A percentile compares a stretch with the other conserved stretches of the same genome.
Evolutionary conservation across 1,284 basidiomycete genomes (phyloP).

Genomic region (Coriolopsis trogii): DNA sequence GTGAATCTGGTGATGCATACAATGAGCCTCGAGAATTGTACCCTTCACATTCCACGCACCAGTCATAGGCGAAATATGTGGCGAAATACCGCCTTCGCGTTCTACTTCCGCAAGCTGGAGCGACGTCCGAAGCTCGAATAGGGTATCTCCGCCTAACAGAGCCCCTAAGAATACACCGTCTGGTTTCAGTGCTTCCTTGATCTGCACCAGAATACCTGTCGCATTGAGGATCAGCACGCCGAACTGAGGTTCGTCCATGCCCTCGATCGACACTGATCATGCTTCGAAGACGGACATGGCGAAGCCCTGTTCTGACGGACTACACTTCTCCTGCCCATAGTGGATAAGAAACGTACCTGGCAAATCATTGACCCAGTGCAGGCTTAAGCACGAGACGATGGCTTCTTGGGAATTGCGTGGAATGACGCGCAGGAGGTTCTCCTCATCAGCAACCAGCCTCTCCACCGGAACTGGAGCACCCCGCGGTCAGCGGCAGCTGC

Average conservation of each 20-base stretch:
- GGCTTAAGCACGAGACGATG: slow-evolving; percentile 86
- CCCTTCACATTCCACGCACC: slow-evolving; percentile 47
- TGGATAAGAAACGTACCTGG: no score
- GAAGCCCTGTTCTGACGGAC: no score
- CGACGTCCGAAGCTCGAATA: slow-evolving; percentile 92
- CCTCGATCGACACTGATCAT: no score
- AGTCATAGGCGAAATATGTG: slow-evolving; percentile 96
- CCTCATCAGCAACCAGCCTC: slow-evolving; percentile 79
- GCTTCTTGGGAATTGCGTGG: slow-evolving; percentile 85
- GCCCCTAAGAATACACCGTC: slow-evolving; percentile 96
- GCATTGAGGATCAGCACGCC: no score
- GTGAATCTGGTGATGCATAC: slow-evolving; percentile 63
- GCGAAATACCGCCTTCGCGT: slow-evolving; percentile 93
- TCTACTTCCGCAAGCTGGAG: slow-evolving; percentile 95
- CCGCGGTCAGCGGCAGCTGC: not conserved
- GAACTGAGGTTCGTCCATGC: no score
- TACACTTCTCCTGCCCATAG: no score
- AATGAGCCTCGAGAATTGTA: not conserved
- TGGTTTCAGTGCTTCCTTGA: slow-evolving; percentile 83
- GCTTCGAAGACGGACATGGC: no score
- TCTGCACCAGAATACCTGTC: slow-evolving; percentile 83
- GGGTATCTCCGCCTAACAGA: slow-evolving; percentile 94
- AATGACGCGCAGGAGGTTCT: slow-evolving; percentile 66
- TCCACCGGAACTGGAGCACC: slow-evolving; percentile 63
- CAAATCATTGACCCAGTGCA: slow-evolving; percentile 99